These are phyloP conservation scores for Solanum hybrid DNA, from an alignment of 305 asterid species.

Conservation along the genomic window DNA sequence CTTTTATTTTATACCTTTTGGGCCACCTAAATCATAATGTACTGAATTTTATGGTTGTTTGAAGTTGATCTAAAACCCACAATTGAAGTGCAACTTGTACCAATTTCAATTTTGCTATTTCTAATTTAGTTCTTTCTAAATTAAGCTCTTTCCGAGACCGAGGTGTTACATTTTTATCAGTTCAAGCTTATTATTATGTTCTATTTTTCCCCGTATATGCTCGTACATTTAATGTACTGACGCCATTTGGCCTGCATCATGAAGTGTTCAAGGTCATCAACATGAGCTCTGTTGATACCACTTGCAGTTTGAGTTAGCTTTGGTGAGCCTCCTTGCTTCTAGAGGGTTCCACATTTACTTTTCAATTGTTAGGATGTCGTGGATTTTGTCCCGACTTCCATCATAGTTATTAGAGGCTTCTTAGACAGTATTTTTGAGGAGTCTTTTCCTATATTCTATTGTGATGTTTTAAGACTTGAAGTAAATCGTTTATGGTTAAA, in stretches of 20 bases:
- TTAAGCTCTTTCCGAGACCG: too few species aligned
- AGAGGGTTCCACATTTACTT: neutral
- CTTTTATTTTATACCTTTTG: too few species aligned
- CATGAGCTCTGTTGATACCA: neutral
- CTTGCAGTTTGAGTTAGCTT: neutral
- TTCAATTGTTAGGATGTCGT: neutral
- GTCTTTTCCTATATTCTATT: neutral
- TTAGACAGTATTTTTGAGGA: neutral
- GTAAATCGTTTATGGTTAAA: neutral
- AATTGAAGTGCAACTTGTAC: too few species aligned
- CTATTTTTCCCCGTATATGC: neutral
- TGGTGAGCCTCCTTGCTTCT: neutral
- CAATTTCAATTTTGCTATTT: too few species aligned
- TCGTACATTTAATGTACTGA: neutral
- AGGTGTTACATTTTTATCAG: neutral
- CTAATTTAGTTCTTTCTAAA: too few species aligned
- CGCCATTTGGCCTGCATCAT: neutral
- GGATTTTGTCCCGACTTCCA: neutral
- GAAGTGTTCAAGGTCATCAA: neutral
- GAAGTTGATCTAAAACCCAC: too few species aligned
- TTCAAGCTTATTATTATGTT: too few species aligned
- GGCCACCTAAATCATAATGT: too few species aligned
- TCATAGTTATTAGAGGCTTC: neutral
- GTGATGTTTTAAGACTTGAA: neutral
- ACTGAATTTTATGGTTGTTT: too few species aligned